Evolutionary conservation across 352 stramenopile genomes (phyloP), one percentile per base, ranked within the genome.

Genomic region (Phytophthora podocarpi): DNA sequence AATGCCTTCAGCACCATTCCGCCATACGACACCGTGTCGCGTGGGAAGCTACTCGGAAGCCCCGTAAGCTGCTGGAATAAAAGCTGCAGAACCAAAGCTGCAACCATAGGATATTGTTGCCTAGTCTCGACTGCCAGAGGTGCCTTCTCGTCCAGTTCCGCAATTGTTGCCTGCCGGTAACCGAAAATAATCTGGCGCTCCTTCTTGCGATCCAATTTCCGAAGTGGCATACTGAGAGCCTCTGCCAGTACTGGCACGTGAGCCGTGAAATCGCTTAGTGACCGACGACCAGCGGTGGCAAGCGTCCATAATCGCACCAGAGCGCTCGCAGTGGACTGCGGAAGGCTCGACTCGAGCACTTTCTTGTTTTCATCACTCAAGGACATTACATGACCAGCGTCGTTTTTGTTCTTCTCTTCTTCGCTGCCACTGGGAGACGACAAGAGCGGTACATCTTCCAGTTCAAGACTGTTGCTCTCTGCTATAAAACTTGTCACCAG

Each of bases 131-230:
- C 42, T 20, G 35, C 4, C 11, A 34, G 28, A n/a, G 49, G 21
- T 35, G 48, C 7, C 4, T 59, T 50, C 27, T 70, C 59, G 6
- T 89, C 80, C 37, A 92, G 48, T 35, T 77, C 70, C 4, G 53
- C 64, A 27, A 90, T 48, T 8, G 80, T 57, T 20, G 50, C 31
- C 60, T 90, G 80, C 27, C 84, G 78, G 40, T 90, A 86, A 5
- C 56, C 53, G 24, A 91, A 93, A 6, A 90, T 67, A 36, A 89
- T 52, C 24, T 91, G 80, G 7, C 82, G 79, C 70, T 95, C 85
- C 46, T 90, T 90, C 59, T 95, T 95, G 18, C 86, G 84, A 59
- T 95, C 86, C 18, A 85, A 56, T 54, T 93, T 95, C 16, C 74
- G 77, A 65, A 91, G 55, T 23, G 86, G 86, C 68, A 95, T 90